phyloP scores from a whole-genome alignment of 2,329 filamentous ascomycete species.

The Fusarium paranaense region DNA sequence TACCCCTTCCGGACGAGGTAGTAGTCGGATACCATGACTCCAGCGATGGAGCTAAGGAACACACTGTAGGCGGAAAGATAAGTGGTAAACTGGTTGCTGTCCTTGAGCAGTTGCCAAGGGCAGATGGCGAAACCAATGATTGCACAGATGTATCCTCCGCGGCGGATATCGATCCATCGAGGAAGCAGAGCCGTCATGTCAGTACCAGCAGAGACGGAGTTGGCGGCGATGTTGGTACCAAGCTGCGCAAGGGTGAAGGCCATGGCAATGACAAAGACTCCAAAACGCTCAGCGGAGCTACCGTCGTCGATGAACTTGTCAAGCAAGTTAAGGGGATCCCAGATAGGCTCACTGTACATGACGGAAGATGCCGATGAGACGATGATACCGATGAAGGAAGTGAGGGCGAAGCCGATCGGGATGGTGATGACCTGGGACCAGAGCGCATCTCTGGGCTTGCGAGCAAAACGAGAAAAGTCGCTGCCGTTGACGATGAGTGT shows the following conservation, averaged over 20 bases:
- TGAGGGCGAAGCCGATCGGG: slow-evolving; percentile 78
- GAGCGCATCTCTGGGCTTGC: slow-evolving; percentile 79
- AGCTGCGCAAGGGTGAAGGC: slow-evolving; percentile 84
- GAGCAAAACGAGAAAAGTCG: slow-evolving; percentile 87
- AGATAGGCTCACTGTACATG: slow-evolving; percentile 75
- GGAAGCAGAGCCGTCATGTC: slow-evolving; percentile 86
- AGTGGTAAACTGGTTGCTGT: slow-evolving; percentile 86
- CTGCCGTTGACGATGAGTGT: slow-evolving; percentile 86
- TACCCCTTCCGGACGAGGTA: slow-evolving; percentile 87
- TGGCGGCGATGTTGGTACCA: slow-evolving; percentile 89
- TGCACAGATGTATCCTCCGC: slow-evolving; percentile 89
- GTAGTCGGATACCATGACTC: slow-evolving; percentile 91
- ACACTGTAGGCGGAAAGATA: slow-evolving; percentile 94
- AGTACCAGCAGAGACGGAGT: slow-evolving; percentile 85
- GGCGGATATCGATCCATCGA: slow-evolving; percentile 84
- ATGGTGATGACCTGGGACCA: slow-evolving; percentile 85
- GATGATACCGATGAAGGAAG: slow-evolving; percentile 86
- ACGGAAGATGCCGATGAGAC: slow-evolving; percentile 79
- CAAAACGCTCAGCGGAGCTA: slow-evolving; percentile 75
- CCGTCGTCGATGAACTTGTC: slow-evolving; percentile 76
- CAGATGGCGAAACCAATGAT: slow-evolving; percentile 85
- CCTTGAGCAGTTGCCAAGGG: slow-evolving; percentile 82
- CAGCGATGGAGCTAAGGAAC: slow-evolving; percentile 92
- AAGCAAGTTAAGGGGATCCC: slow-evolving; percentile 78
- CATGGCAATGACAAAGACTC: slow-evolving; percentile 78